Evolutionary conservation across 2,329 filamentous ascomycete species (phyloP).

Genomic region (Claviceps pazoutovae): DNA sequence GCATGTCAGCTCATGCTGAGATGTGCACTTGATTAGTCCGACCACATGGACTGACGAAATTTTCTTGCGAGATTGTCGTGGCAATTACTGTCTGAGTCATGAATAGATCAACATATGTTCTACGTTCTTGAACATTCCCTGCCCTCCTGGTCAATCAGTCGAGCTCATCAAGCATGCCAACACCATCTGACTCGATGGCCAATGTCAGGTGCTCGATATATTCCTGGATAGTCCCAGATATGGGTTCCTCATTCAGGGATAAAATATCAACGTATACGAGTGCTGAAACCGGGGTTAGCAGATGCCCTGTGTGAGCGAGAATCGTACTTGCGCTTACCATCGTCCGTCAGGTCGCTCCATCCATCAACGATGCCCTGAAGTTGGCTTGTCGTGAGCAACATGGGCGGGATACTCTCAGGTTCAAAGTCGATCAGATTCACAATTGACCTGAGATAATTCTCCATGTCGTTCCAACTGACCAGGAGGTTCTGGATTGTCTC

Average conservation of each 20-base stretch:
- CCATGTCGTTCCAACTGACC: slow-evolving; percentile 1
- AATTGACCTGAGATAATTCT: background rate
- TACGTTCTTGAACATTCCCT: too few relatives aligned
- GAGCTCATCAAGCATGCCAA: too few relatives aligned
- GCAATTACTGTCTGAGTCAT: too few relatives aligned
- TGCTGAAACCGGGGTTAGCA: background rate
- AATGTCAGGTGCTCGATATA: background rate
- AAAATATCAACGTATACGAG: background rate
- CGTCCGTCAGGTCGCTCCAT: background rate
- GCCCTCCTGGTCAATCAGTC: too few relatives aligned
- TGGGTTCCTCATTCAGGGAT: background rate
- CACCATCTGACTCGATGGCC: background rate
- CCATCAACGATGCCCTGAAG: background rate
- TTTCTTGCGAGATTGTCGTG: too few relatives aligned
- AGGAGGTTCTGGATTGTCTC: background rate
- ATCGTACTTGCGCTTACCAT: background rate
- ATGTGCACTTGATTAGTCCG: too few relatives aligned
- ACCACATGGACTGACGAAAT: too few relatives aligned
- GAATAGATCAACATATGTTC: too few relatives aligned
- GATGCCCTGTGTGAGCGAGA: background rate
- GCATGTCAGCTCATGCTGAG: too few relatives aligned
- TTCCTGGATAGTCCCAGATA: background rate
- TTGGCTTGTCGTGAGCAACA: background rate
- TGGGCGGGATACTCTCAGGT: background rate
- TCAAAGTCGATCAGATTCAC: background rate